phyloP scores from a whole-genome alignment of 2,329 filamentous ascomycete genomes.

The Penicillium sp. region DNA sequence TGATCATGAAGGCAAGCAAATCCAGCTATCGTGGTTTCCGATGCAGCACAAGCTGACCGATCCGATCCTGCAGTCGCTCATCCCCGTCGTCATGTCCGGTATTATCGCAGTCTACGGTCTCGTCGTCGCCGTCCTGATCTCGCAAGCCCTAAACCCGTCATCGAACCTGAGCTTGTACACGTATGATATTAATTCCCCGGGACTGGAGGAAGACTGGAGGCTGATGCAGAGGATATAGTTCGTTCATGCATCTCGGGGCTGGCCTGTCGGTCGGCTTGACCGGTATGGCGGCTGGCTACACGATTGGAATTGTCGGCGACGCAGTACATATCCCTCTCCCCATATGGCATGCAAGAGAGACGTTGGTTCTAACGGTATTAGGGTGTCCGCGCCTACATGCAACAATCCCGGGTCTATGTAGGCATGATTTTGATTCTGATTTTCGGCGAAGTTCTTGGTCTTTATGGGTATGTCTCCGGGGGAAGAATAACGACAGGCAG shows the following conservation, averaged over 20 bases:
- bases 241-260: constrained; percentile 91
- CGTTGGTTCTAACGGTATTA: constrained; percentile 28
- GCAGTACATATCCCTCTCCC: constrained; percentile 55
- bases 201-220: constrained; percentile 1
- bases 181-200: constrained; percentile 52
- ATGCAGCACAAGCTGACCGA: constrained; percentile 22
- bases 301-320: constrained; percentile 94
- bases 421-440: constrained; percentile 99
- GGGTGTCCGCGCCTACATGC: constrained; percentile 92
- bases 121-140: constrained; percentile 94
- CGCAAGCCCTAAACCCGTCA: constrained; percentile 77
- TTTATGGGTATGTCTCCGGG: constrained; percentile 78
- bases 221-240: constrained; percentile 54
- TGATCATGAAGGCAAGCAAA: constrained; percentile 68
- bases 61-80: constrained; percentile 46
- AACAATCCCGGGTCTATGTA: constrained; percentile 93
- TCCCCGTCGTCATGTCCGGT: constrained; percentile 84
- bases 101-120: constrained; percentile 98
- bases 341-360: not conserved
- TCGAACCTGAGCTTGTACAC: constrained; percentile 82
- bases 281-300: constrained; percentile 91
- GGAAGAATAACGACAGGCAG: not conserved
- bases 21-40: not conserved
- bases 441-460: constrained; percentile 94
- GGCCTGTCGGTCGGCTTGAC: constrained; percentile 91